Evolutionary conservation across 805 yeast species (phyloP).

Genomic region (Kodamaea restingae): DNA sequence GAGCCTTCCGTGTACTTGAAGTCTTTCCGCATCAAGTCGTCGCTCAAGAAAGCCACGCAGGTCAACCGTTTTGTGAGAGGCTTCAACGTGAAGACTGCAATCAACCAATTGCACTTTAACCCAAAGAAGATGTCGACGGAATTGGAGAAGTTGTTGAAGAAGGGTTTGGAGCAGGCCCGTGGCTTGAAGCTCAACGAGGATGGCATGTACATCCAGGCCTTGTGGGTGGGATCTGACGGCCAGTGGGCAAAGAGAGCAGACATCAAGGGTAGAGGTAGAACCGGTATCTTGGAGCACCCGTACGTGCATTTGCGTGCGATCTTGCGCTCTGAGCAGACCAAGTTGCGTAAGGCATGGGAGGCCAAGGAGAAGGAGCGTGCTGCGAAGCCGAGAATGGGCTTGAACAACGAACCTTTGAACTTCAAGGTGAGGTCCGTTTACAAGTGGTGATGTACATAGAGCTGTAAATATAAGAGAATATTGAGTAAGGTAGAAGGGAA

Average conservation of each 20-base stretch:
- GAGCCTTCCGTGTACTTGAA: constrained; percentile 86
- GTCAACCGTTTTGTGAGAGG: constrained; percentile 74
- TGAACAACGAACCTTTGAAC: constrained; percentile 43
- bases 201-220: constrained; percentile 65
- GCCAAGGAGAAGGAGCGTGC: constrained; percentile 42
- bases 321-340: constrained; percentile 64
- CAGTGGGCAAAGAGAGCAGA: constrained; percentile 66
- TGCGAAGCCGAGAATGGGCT: constrained; percentile 51
- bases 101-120: constrained; percentile 88
- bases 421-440: constrained; percentile 39
- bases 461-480: too few species aligned
- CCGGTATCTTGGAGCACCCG: constrained; percentile 72
- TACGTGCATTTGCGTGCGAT: constrained; percentile 79
- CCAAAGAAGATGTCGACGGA: constrained; percentile 76
- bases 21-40: constrained; percentile 79
- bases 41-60: constrained; percentile 81
- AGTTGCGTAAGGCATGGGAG: constrained; percentile 58
- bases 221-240: constrained; percentile 94
- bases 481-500: neutral
- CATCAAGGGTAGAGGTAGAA: constrained; percentile 85
- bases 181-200: constrained; percentile 55
- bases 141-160: constrained; percentile 66
- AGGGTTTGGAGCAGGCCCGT: constrained; percentile 68
- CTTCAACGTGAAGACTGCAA: constrained; percentile 69
- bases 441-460: constrained; percentile 40